Evolutionary conservation across 805 yeast species (phyloP).

Genomic region (Lipomyces sp.): DNA sequence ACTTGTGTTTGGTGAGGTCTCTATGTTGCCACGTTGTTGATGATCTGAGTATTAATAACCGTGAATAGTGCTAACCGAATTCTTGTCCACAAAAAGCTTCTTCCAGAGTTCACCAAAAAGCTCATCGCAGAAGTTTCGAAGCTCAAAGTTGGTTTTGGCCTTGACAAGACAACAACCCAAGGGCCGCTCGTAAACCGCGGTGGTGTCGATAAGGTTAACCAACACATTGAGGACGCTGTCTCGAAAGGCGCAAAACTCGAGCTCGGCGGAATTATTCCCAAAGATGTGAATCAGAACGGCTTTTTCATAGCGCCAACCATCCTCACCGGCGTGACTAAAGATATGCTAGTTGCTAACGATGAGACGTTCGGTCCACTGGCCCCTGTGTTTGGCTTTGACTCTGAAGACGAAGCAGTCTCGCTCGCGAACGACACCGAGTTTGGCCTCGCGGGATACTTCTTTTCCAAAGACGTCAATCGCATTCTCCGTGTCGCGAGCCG

Average conservation of each 20-base stretch:
- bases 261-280: slow-evolving; percentile 62
- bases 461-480: slow-evolving; percentile 58
- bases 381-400: slow-evolving; percentile 64
- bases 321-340: slow-evolving; percentile 60
- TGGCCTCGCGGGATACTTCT: slow-evolving; percentile 84
- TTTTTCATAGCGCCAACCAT: slow-evolving; percentile 70
- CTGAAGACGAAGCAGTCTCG: slow-evolving; percentile 65
- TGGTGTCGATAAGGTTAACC: slow-evolving; percentile 64
- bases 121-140: slow-evolving; percentile 54
- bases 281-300: slow-evolving; percentile 56
- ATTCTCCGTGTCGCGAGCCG: slow-evolving; percentile 67
- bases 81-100: slow-evolving; percentile 56
- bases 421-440: slow-evolving; percentile 65
- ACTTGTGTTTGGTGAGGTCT: slow-evolving; percentile 58
- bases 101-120: slow-evolving; percentile 61
- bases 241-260: slow-evolving; percentile 66
- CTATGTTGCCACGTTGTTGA: too few relatives aligned
- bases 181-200: slow-evolving; percentile 74
- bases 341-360: slow-evolving; percentile 64
- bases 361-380: slow-evolving; percentile 86
- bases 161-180: slow-evolving; percentile 63
- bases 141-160: slow-evolving; percentile 66
- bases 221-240: slow-evolving; percentile 69
- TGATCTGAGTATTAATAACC: too few relatives aligned
- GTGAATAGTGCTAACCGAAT: slow-evolving; percentile 23